Base-by-base conservation (phyloP, 306 rosid species). In the Vicia villosa region DNA sequence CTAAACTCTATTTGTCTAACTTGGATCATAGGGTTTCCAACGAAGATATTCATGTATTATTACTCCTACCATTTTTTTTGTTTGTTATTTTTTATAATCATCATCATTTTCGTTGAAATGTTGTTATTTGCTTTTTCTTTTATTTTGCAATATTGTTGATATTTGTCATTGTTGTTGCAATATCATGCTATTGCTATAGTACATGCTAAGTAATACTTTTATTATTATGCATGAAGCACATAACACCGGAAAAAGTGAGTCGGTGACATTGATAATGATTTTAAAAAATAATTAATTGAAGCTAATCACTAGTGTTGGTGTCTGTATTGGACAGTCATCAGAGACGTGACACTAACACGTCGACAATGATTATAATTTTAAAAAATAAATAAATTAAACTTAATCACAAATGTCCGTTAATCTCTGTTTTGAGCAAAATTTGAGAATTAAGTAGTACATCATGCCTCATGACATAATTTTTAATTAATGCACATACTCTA, bases 1-100 rank as follows among this genome's bases (percentile, higher is more conserved):
- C 82, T 14, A 73, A 72, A 57, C 74, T 78, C 64, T 78, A 66
- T 3, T 28, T 78, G 3, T 78, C 82, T 8, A 78, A 78, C 70
- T 66, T 78, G 70, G 70, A 72, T n/a, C 6, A 20, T 28, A 63
- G 57, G 36, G 74, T 78, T 66, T 58, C 78, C 20, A 59, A 59
- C 34, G 42, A 45, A 9, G 82, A 78, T 43, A 66, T 77, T 26
- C 73, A 65, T 72, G 82, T 77, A 30, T 55, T 20, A 11, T 54
- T 1, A 7, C 26, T 10, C n/a, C n/a, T n/a, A n/a, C n/a, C n/a
- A 26, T 4, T 10, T 16, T 4, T 11, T 36, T 60, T 17, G 8
- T 36, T 60, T n/a, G 7, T 21, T 61, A 12, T 61, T 13, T n/a
- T 57, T 54, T n/a, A n/a, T n/a, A n/a, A n/a, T n/a, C n/a, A n/a